phyloP scores from a whole-genome alignment of 495 filamentous ascomycete genomes.

The Penicillium bialowiezense region DNA sequence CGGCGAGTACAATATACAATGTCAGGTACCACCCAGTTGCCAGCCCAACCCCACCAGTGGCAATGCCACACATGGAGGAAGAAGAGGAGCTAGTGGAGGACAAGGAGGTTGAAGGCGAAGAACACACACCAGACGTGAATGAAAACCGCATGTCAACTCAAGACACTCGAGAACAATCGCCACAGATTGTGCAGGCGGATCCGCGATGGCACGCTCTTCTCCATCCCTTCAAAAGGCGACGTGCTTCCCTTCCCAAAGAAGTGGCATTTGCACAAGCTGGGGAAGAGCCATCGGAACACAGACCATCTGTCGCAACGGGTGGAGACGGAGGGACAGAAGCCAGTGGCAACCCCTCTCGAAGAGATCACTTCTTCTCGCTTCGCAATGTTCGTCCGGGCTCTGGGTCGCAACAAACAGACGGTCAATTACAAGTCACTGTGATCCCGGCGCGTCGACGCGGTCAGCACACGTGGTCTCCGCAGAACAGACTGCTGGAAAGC shows the following conservation, averaged over 20 bases:
- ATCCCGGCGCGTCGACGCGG: constrained; percentile 64
- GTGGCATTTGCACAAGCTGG: constrained; percentile 48
- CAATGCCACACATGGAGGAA: constrained; percentile 39
- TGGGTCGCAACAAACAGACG: constrained; percentile 24
- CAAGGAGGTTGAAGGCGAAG: constrained; percentile 27
- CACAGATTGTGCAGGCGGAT: constrained; percentile 32
- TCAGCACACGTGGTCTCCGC: constrained; percentile 44
- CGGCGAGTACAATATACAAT: constrained; percentile 80
- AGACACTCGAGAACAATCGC: constrained; percentile 28
- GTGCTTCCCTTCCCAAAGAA: constrained; percentile 52
- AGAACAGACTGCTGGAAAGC: constrained; percentile 16
- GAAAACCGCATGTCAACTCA: constrained; percentile 13
- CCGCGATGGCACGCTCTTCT: constrained; percentile 49
- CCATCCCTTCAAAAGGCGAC: constrained; percentile 53
- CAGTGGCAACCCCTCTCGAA: constrained; percentile 13
- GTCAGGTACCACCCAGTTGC: constrained; percentile 77
- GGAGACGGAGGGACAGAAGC: constrained; percentile 21
- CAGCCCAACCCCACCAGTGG: constrained; percentile 58
- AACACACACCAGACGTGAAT: constrained; percentile 6
- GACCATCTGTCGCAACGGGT: constrained; percentile 17
- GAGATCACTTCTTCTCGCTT: constrained; percentile 32
- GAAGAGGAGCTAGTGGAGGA: constrained; percentile 29
- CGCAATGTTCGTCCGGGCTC: constrained; percentile 22
- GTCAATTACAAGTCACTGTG: constrained; percentile 58
- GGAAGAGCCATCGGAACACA: constrained; percentile 27